A percentile compares a stretch with the other conserved stretches of the same genome.
Conservation (phyloP, 129 eudicot species). For the Lonicera japonica region DNA sequence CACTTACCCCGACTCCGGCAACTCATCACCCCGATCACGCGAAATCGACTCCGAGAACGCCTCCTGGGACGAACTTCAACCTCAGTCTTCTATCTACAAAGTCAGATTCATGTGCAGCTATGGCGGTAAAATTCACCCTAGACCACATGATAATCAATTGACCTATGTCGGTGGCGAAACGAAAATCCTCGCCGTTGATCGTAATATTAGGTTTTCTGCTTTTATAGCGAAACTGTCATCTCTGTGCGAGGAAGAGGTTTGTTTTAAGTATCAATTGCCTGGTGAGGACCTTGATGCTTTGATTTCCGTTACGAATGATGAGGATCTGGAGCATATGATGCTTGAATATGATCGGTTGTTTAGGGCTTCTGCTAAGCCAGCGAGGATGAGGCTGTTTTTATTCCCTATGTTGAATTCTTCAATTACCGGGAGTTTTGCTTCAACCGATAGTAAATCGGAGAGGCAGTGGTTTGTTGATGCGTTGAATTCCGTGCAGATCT, state of each 20-base stretch:
- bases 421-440: conserved; percentile 11
- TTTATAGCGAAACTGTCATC: conserved; percentile 26
- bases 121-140: conserved; percentile 54
- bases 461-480: conserved; percentile 63
- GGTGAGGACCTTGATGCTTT: conserved; percentile 57
- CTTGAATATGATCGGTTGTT: conserved; percentile 39
- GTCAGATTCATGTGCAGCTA: conserved; percentile 58
- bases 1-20: conserved; percentile 35
- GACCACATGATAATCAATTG: conserved; percentile 50
- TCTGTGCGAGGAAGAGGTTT: conserved; percentile 19
- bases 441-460: conserved; percentile 30
- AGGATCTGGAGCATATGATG: conserved; percentile 62
- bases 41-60: conserved; percentile 40
- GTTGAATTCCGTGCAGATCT: conserved; percentile 42
- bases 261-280: conserved; percentile 48
- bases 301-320: conserved; percentile 54
- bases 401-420: conserved; percentile 22
- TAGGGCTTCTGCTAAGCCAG: conserved; percentile 33
- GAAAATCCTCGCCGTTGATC: conserved; percentile 53
- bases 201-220: conserved; percentile 24
- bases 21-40: conserved; percentile 48
- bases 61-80: conserved; percentile 28
- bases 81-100: conserved; percentile 27
- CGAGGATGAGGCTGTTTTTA: conserved; percentile 41
- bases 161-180: conserved; percentile 59